Evolutionary conservation across 805 yeast species (phyloP).

Genomic region (Tetrapisispora iriomotensis): DNA sequence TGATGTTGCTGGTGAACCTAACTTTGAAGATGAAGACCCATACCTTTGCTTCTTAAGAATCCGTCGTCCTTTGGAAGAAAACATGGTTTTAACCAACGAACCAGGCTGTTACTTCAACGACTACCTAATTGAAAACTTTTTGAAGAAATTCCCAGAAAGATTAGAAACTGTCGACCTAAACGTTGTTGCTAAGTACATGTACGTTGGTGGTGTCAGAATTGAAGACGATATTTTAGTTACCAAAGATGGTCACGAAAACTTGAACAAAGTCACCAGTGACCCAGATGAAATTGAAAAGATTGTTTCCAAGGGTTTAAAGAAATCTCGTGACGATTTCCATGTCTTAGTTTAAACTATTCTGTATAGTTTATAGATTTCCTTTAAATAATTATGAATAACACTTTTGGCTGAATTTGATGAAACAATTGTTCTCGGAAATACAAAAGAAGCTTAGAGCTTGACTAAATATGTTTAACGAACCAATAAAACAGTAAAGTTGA

Average conservation of each 20-base stretch:
- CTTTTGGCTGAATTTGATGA: background rate
- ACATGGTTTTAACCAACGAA: slow-evolving; percentile 89
- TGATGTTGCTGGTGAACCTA: slow-evolving; percentile 84
- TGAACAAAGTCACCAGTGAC: slow-evolving; percentile 77
- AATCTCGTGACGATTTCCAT: slow-evolving; percentile 59
- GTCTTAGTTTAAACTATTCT: slow-evolving; percentile 27
- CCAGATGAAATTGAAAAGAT: slow-evolving; percentile 73
- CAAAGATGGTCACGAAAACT: slow-evolving; percentile 62
- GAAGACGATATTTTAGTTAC: slow-evolving; percentile 89
- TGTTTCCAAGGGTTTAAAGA: slow-evolving; percentile 58
- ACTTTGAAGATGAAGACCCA: slow-evolving; percentile 77
- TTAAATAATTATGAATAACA: background rate
- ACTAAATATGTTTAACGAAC: background rate
- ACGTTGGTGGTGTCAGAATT: slow-evolving; percentile 94
- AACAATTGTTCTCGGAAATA: background rate
- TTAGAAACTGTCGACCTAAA: slow-evolving; percentile 51
- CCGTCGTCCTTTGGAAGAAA: slow-evolving; percentile 57
- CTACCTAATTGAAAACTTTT: slow-evolving; percentile 57
- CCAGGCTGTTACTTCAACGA: slow-evolving; percentile 93
- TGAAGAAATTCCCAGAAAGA: slow-evolving; percentile 37
- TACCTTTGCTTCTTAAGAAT: slow-evolving; percentile 69
- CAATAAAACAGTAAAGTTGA: background rate
- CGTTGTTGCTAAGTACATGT: slow-evolving; percentile 66
- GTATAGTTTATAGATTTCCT: background rate
- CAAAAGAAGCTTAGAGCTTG: no score